Evolutionary conservation across 2,329 filamentous ascomycete species (phyloP).

Genomic region (Xylaria sp.): DNA sequence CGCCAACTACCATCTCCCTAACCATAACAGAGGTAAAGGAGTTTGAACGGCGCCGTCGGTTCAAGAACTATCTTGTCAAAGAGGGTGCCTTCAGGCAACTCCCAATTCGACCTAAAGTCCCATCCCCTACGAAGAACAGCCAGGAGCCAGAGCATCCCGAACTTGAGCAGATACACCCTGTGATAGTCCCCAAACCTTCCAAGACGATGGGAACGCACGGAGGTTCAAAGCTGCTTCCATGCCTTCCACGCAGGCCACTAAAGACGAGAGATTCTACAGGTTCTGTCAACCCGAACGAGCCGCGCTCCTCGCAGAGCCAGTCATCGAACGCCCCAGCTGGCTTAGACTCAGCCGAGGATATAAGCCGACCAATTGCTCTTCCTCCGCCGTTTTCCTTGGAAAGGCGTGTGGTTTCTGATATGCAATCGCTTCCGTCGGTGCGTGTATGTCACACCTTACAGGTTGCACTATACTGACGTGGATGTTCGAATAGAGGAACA

Average conservation of each 20-base stretch:
- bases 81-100: slow-evolving; percentile 40
- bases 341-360: slow-evolving; percentile 29
- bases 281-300: slow-evolving; percentile 31
- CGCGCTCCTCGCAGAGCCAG: slow-evolving; percentile 38
- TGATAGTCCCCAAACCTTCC: slow-evolving; percentile 24
- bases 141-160: slow-evolving; percentile 26
- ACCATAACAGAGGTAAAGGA: slow-evolving; percentile 56
- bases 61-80: slow-evolving; percentile 48
- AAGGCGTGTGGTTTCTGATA: slow-evolving; percentile 43
- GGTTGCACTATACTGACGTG: slow-evolving; percentile 18
- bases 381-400: slow-evolving; percentile 47
- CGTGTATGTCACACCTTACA: slow-evolving; percentile 19
- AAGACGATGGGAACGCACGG: slow-evolving; percentile 30
- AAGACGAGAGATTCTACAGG: slow-evolving; percentile 31
- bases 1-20: slow-evolving; percentile 53
- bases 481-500: slow-evolving; percentile 31
- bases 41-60: slow-evolving; percentile 49
- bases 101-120: slow-evolving; percentile 34
- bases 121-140: slow-evolving; percentile 24
- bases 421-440: slow-evolving; percentile 45
- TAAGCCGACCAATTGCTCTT: slow-evolving; percentile 38
- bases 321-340: slow-evolving; percentile 35
- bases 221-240: slow-evolving; percentile 33
- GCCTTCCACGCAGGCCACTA: slow-evolving; percentile 34
- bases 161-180: slow-evolving; percentile 24